A percentile compares a stretch with the other conserved stretches of the same genome.
Conservation (phyloP, 805 yeast genomes). For the Saturnispora ahearnii region DNA sequence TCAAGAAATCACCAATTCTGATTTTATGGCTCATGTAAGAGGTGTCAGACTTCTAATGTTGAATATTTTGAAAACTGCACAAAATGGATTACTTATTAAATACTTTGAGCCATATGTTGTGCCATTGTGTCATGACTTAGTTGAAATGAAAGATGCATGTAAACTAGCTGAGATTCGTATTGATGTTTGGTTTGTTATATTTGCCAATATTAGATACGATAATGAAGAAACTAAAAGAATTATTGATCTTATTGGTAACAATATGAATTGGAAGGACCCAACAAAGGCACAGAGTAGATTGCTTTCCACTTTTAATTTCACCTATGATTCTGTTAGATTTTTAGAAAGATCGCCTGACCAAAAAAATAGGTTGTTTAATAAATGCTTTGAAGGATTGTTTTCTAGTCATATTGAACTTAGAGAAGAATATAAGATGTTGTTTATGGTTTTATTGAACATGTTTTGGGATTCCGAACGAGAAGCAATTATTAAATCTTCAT, state of each 20-base stretch:
- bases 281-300: constrained; percentile 57
- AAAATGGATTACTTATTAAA: constrained; percentile 44
- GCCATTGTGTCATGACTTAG: constrained; percentile 60
- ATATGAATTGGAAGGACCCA: constrained; percentile 29
- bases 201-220: constrained; percentile 42
- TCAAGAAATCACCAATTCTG: constrained; percentile 49
- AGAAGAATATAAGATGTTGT: constrained; percentile 57
- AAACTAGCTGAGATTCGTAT: constrained; percentile 58
- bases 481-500: constrained; percentile 33
- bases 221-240: constrained; percentile 33
- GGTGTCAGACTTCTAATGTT: constrained; percentile 56
- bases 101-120: constrained; percentile 44
- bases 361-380: constrained; percentile 39
- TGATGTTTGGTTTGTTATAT: constrained; percentile 33
- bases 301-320: constrained; percentile 61
- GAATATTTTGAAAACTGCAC: constrained; percentile 44
- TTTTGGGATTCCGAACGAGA: constrained; percentile 40
- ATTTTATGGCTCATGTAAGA: constrained; percentile 54
- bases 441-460: constrained; percentile 74
- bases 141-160: constrained; percentile 70
- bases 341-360: constrained; percentile 42
- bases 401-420: constrained; percentile 68
- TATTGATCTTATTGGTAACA: constrained; percentile 35
- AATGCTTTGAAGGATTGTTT: constrained; percentile 45
- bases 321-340: constrained; percentile 60